phyloP scores from a whole-genome alignment of 2,329 filamentous ascomycete genomes.

The Neofusicoccum ribis region DNA sequence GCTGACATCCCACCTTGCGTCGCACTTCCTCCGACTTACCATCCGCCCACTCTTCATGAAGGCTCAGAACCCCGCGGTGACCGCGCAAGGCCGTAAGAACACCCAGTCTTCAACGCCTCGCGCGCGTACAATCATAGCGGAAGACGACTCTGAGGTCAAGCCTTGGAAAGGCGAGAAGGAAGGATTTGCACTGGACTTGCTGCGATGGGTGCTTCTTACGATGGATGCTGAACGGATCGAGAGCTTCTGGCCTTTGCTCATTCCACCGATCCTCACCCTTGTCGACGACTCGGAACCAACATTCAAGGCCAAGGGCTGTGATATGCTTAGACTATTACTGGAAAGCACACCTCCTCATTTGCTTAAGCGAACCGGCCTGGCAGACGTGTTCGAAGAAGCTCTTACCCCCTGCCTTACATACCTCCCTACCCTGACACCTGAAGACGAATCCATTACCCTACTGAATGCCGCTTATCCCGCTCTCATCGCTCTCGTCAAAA shows the following conservation, averaged over 20 bases:
- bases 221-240: slow-evolving; percentile 54
- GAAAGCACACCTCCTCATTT: slow-evolving; percentile 53
- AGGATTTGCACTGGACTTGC: slow-evolving; percentile 55
- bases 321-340: slow-evolving; percentile 58
- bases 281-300: slow-evolving; percentile 61
- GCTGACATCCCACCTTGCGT: slow-evolving; percentile 50
- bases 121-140: slow-evolving; percentile 32
- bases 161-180: slow-evolving; percentile 61
- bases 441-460: slow-evolving; percentile 66
- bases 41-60: slow-evolving; percentile 65
- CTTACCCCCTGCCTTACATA: slow-evolving; percentile 72
- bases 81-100: slow-evolving; percentile 58
- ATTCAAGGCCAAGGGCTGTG: slow-evolving; percentile 59
- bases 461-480: slow-evolving; percentile 67
- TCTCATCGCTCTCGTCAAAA: slow-evolving; percentile 58
- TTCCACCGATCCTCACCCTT: slow-evolving; percentile 69
- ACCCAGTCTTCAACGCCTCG: slow-evolving; percentile 37
- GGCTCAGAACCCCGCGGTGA: slow-evolving; percentile 43
- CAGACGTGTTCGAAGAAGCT: slow-evolving; percentile 67
- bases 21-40: slow-evolving; percentile 61
- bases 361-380: slow-evolving; percentile 64
- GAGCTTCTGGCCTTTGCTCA: slow-evolving; percentile 65
- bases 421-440: slow-evolving; percentile 74
- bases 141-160: slow-evolving; percentile 48
- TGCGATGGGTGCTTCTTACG: slow-evolving; percentile 60